Percentiles rank a stretch among this genome's conserved stretches.
Evolutionary conservation across 2,329 filamentous ascomycete genomes (phyloP).

Genomic region (Cercospora berteroae): DNA sequence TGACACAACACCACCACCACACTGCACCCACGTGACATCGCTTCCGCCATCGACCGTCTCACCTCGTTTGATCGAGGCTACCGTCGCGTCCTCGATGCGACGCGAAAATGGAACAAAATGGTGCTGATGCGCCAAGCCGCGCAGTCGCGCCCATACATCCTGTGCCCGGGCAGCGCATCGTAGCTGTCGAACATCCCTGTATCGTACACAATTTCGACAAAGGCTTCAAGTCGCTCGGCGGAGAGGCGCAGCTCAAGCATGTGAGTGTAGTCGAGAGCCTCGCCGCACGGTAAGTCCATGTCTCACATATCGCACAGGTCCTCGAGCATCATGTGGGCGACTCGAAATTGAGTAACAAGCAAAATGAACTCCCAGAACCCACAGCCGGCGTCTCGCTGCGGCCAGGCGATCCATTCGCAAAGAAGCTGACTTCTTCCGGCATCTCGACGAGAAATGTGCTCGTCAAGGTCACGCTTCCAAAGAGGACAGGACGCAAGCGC

Average conservation of each 20-base stretch:
- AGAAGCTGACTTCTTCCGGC: constrained; percentile 74
- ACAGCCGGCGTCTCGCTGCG: constrained; percentile 70
- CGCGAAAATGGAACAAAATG: constrained; percentile 2
- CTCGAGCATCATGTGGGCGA: constrained; percentile 37
- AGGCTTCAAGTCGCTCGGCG: constrained; percentile 62
- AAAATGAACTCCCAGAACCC: constrained; percentile 39
- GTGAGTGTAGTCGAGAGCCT: constrained; percentile 38
- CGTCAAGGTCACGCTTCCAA: constrained; percentile 82
- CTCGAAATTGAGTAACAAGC: constrained; percentile 29
- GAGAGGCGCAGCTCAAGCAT: constrained; percentile 53
- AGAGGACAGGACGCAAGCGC: constrained; percentile 78
- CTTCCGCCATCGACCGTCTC: background rate
- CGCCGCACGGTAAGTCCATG: background rate
- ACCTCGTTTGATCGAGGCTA: background rate
- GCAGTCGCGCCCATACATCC: constrained; percentile 41
- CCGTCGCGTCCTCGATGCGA: background rate
- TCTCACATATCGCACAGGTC: constrained; percentile 28
- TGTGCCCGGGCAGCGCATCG: constrained; percentile 54
- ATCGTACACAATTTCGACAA: constrained; percentile 64
- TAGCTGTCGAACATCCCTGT: constrained; percentile 66
- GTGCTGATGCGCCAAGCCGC: constrained; percentile 1
- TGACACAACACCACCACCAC: background rate
- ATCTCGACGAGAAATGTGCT: constrained; percentile 78
- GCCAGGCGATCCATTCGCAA: constrained; percentile 74
- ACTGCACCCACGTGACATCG: background rate